Evolutionary conservation across 306 rosid genomes (phyloP).

Genomic region (Neltuma alba): DNA sequence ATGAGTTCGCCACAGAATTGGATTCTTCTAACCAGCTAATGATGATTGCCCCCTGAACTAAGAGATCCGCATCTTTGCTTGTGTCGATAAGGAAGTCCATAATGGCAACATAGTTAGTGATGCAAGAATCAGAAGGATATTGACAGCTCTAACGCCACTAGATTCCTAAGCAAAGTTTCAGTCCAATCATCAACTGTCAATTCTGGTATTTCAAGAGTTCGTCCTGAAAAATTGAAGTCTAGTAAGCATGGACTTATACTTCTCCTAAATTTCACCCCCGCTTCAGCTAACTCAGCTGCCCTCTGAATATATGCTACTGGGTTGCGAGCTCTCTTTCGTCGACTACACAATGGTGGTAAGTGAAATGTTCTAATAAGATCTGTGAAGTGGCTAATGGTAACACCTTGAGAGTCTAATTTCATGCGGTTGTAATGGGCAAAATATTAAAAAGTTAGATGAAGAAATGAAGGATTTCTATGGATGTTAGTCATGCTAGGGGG

Average conservation of each 20-base stretch:
- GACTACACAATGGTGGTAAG: neutral
- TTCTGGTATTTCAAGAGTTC: conserved; percentile 39
- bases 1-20: conserved; percentile 31
- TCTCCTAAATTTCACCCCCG: neutral
- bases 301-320: neutral
- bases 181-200: neutral
- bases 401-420: neutral
- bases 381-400: neutral
- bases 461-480: neutral
- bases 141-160: conserved; percentile 42
- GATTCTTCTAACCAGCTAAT: conserved; percentile 18
- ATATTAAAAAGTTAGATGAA: conserved; percentile 9
- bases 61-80: conserved; percentile 28
- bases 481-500: neutral
- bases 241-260: neutral
- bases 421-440: conserved; percentile 24
- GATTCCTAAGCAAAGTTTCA: neutral
- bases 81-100: conserved; percentile 37
- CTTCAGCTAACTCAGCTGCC: neutral
- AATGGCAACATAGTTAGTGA: conserved; percentile 30
- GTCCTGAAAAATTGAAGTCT: conserved; percentile 29
- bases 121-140: neutral
- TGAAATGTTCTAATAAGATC: neutral
- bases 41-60: conserved; percentile 6
- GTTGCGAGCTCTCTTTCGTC: neutral